Base-by-base conservation (phyloP, 257 asterid genomes). In the Phtheirospermum japonicum region DNA sequence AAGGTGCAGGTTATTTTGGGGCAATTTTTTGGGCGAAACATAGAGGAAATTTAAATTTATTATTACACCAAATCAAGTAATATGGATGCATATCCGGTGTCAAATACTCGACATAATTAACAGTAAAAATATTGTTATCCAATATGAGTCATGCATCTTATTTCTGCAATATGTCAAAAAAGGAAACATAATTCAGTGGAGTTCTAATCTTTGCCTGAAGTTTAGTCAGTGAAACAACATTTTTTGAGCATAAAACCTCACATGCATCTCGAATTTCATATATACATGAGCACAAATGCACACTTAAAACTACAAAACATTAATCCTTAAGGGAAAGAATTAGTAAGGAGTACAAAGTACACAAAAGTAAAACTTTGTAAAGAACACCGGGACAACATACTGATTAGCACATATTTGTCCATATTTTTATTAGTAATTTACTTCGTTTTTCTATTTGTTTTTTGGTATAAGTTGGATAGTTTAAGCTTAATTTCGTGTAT, bases 381-480 rank as follows among this genome's bases (percentile, higher is more conserved):
- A 19, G 59, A 64, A 28, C 60, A 63, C 48, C 17, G 40, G 48
- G 67, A 69, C 62, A 72, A 43, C 77, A 70, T 91, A 91, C 98
- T 96, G 77, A n/a, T n/a, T n/a, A n/a, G n/a, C n/a, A n/a, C n/a
- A n/a, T n/a, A n/a, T n/a, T n/a, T n/a, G n/a, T n/a, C n/a, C n/a
- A n/a, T n/a, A n/a, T n/a, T n/a, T n/a, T n/a, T n/a, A n/a, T n/a
- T n/a, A n/a, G n/a, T n/a, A n/a, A n/a, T n/a, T n/a, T n/a, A n/a
- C n/a, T n/a, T n/a, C n/a, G n/a, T n/a, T n/a, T n/a, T n/a, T n/a
- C n/a, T n/a, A n/a, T n/a, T n/a, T n/a, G n/a, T n/a, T n/a, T n/a
- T n/a, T n/a, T n/a, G n/a, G n/a, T n/a, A n/a, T n/a, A n/a, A n/a
- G n/a, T n/a, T n/a, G n/a, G n/a, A n/a, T n/a, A n/a, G n/a, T n/a